Evolutionary conservation across 2,329 filamentous ascomycete genomes (phyloP), one percentile per base, ranked within the genome.

Genomic region (Teratosphaeria zuluensis): DNA sequence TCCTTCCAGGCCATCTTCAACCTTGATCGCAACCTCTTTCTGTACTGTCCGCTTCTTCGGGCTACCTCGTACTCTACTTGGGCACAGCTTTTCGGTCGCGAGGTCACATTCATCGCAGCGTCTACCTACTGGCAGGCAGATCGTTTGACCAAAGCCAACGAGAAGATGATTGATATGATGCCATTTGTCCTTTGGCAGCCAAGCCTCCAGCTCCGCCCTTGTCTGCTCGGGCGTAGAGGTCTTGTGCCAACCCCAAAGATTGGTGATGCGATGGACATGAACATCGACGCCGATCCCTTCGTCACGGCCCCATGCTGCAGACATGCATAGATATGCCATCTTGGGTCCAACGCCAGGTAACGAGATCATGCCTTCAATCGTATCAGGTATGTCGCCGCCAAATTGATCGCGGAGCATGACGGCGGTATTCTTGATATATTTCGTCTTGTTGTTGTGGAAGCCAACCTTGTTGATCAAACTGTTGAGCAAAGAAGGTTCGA

Each of bases 231-330:
- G 92, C 12, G 78, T 87, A 66, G 84, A 86, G 1, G 88, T 92
- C 72, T 83, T 84, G 72, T 95, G 84, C 92, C 92, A 96, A 3
- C 89, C 88, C 91, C 91, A 96, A 31, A 95, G 78, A 75, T 96
- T 96, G 56, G 90, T 92, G 74, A 96, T 95, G 58, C 92, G 87
- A 75, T 96, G 92, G 3, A 96, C 92, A 74, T 96, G 92, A 4
- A 96, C 91, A 72, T 96, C 92, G 54, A 96, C 92, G 30, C 92
- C 92, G 63, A 96, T 95, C 7, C 92, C 92, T 64, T 86, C 80
- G 55, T 84, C 80, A 52, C 80, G 77, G 2, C 84, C 84, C 87
- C 87, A 81, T 68, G 87, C 89, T 0, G 87, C 87, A 53, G 86
- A 87, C 77, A 96, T 83, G 71, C 88, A 92, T 24, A 96, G 81